Base-by-base conservation (phyloP, 2,329 filamentous ascomycete species). In the Neonectria punicea region DNA sequence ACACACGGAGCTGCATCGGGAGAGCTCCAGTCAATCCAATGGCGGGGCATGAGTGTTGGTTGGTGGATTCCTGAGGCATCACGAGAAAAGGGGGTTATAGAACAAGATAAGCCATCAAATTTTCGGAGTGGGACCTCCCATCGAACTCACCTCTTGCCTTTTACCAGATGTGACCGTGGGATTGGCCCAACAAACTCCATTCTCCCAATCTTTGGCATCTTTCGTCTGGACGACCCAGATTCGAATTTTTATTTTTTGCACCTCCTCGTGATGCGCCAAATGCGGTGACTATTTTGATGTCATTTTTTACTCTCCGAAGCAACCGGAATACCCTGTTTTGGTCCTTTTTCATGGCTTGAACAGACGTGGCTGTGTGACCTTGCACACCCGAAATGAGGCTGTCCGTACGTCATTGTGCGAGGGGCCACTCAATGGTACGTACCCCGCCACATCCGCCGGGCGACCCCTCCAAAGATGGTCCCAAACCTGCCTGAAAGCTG, bases 151-250 rank as follows among this genome's bases (percentile, higher is more conserved):
- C 88, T 89, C 88, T 91, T 91, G 88, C 88, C 88, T 90, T 91
- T 91, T 91, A 91, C 89, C 89, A 91, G 89, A 91, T 89, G 89
- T 90, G 88, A 88, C 89, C 88, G 88, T 90, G 88, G 87, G 74
- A 77, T 76, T 79, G 80, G 83, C 83, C 83, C 82, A 85, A 75
- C 73, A 81, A 77, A 84, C 83, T 85, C 83, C 83, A 80, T 80
- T 85, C 80, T 73, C 63, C 71, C 66, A 85, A 85, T 85, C 82
- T 85, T 85, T 85, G 83, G 80, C 77, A 84, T 75, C 67, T 68
- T 76, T 79, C 77, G 65, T 77, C 77, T 79, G 75, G 78, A 77
- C 75, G 64, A 60, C 65, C 73, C 75, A 75, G 77, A 75, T 83
- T 83, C 81, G 79, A 83, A 75, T 79, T 76, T 74, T 74, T 74